A percentile compares a stretch with the other conserved stretches of the same genome.
Evolutionary conservation across 2,329 filamentous ascomycete species (phyloP).

Genomic region (Ascomycota sp.): DNA sequence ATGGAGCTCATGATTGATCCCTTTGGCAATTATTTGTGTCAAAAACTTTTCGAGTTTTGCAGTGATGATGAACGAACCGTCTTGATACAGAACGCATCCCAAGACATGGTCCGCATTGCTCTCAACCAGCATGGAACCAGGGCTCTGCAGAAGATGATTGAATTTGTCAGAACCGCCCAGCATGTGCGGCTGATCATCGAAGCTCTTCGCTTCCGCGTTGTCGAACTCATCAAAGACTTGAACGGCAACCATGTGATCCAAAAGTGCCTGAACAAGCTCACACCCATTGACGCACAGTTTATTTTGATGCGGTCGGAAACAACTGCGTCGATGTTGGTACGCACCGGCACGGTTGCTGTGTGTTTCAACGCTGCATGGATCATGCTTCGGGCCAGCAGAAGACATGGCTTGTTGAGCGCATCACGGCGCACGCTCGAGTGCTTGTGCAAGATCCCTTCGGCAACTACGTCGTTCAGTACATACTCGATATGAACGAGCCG

Average conservation of each 20-base stretch:
- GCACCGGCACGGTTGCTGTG: conserved; percentile 93
- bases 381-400: conserved; percentile 86
- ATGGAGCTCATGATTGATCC: conserved; percentile 97
- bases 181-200: conserved; percentile 79
- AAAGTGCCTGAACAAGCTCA: conserved; percentile 93
- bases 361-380: conserved; percentile 94
- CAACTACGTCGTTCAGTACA: conserved; percentile 98
- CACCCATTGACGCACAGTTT: conserved; percentile 69
- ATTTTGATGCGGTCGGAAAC: conserved; percentile 87
- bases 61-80: conserved; percentile 87
- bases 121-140: conserved; percentile 94
- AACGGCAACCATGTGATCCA: conserved; percentile 99
- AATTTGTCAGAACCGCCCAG: conserved; percentile 70
- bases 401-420: conserved; percentile 63
- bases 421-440: conserved; percentile 70
- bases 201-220: conserved; percentile 65
- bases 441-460: conserved; percentile 94
- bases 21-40: conserved; percentile 97
- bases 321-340: conserved; percentile 84
- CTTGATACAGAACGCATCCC: conserved; percentile 74
- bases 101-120: conserved; percentile 79
- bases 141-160: conserved; percentile 98
- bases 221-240: conserved; percentile 87
- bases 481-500: conserved; percentile 78
- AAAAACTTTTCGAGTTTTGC: conserved; percentile 91